phyloP scores from a whole-genome alignment of 441 rosid species.

The Mallotus repandus region DNA sequence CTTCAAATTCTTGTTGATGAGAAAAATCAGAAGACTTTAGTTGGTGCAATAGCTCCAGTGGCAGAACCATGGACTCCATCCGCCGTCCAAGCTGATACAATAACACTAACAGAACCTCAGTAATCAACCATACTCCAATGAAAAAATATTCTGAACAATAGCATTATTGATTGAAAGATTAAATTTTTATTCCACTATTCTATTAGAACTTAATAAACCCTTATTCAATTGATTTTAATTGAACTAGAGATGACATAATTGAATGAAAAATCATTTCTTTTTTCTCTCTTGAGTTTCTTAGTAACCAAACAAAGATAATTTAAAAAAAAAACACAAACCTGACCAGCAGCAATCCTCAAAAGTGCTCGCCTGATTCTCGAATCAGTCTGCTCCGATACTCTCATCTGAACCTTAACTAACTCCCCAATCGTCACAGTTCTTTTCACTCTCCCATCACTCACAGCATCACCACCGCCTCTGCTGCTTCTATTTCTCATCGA shows the following conservation, averaged over 20 bases:
- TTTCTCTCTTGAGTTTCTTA: conserved; percentile 3
- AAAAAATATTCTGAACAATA: conserved; percentile 3
- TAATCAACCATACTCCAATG: neutral
- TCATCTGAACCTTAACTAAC: conserved; percentile 88
- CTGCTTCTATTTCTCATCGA: conserved; percentile 34
- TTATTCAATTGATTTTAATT: neutral
- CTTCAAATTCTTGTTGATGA: conserved; percentile 73
- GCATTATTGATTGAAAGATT: neutral
- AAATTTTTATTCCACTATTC: conserved; percentile 1
- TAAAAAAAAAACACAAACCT: conserved; percentile 43
- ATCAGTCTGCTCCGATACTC: conserved; percentile 78
- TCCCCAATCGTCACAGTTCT: conserved; percentile 80
- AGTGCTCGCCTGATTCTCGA: conserved; percentile 87
- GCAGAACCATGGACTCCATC: conserved; percentile 84
- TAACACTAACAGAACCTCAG: conserved; percentile 19
- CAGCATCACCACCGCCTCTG: conserved; percentile 35
- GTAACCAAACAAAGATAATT: conserved; percentile 9
- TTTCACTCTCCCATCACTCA: conserved; percentile 40
- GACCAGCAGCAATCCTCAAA: conserved; percentile 83
- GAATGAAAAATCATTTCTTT: neutral
- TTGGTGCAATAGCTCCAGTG: conserved; percentile 90
- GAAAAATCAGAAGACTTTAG: conserved; percentile 79
- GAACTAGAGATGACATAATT: too few species aligned
- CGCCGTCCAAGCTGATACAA: conserved; percentile 78
- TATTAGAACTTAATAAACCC: neutral